Conservation (phyloP, 2,329 filamentous ascomycete species). For the Alternaria ethzedia region DNA sequence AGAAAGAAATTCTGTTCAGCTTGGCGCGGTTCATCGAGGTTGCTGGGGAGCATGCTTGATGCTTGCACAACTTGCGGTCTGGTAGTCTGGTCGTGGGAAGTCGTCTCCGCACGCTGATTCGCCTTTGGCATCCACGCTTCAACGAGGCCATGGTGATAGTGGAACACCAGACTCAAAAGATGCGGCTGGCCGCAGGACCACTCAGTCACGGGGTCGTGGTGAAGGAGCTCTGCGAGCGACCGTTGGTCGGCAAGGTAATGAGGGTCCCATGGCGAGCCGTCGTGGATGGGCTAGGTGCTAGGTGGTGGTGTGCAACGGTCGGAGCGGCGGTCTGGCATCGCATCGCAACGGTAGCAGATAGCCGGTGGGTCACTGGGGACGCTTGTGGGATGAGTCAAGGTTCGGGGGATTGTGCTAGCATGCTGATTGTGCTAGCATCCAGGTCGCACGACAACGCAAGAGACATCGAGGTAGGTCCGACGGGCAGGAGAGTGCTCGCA, state of each 20-base stretch:
- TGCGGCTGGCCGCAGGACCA: conserved; percentile 34
- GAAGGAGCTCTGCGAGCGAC: conserved; percentile 28
- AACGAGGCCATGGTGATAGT: conserved; percentile 28
- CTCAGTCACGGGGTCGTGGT: conserved; percentile 44
- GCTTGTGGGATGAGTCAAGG: conserved; percentile 29
- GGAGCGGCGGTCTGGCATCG: conserved; percentile 36
- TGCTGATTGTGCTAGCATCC: neutral
- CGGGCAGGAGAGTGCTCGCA: neutral
- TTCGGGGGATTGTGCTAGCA: neutral
- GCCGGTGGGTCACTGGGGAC: conserved; percentile 3
- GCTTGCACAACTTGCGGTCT: conserved; percentile 34
- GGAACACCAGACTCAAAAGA: conserved; percentile 31
- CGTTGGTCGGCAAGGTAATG: conserved; percentile 39
- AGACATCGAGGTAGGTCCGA: conserved; percentile 11
- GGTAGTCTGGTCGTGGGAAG: conserved; percentile 26
- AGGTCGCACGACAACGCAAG: conserved; percentile 15
- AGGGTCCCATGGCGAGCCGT: conserved; percentile 26
- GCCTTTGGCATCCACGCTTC: conserved; percentile 26
- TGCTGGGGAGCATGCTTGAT: conserved; percentile 34
- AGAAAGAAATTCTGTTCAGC: conserved; percentile 14
- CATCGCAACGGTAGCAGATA: conserved; percentile 7
- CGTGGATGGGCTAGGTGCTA: conserved; percentile 16
- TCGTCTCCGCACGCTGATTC: conserved; percentile 41
- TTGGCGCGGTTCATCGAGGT: conserved; percentile 29
- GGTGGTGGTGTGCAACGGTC: conserved; percentile 22